phyloP scores from a whole-genome alignment of 108 stramenopile species.

The Fragilaria crotonensis region DNA sequence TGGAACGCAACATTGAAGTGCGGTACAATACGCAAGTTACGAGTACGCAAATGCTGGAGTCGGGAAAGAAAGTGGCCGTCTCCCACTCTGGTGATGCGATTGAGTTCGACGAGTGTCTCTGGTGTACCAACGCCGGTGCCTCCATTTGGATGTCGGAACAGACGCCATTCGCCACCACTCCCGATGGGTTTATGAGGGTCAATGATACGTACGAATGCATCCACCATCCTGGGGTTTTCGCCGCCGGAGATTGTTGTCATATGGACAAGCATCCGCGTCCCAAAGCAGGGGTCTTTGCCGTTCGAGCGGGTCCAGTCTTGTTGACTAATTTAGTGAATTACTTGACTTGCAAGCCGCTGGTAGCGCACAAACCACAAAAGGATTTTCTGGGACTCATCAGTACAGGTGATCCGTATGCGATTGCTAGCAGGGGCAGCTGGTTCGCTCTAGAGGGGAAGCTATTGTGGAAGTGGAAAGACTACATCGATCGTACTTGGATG shows the following conservation, averaged over 20 bases:
- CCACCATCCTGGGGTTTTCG: constrained; percentile 37
- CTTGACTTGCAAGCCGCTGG: constrained; percentile 11
- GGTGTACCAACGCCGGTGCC: constrained; percentile 49
- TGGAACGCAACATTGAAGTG: constrained; percentile 27
- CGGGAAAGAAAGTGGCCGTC: neutral
- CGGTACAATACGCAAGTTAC: constrained; percentile 18
- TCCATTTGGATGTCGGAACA: constrained; percentile 30
- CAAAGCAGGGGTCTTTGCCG: constrained; percentile 72
- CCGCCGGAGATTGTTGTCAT: constrained; percentile 53
- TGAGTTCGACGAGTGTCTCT: constrained; percentile 32
- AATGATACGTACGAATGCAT: constrained; percentile 31
- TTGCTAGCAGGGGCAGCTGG: constrained; percentile 38
- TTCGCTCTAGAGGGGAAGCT: constrained; percentile 41
- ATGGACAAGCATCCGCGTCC: constrained; percentile 51
- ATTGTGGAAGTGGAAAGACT: constrained; percentile 66
- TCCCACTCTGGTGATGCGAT: neutral
- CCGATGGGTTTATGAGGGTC: constrained; percentile 46
- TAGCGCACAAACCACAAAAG: constrained; percentile 13
- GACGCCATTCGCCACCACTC: constrained; percentile 30
- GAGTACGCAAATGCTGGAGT: constrained; percentile 8
- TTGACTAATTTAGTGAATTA: constrained; percentile 28
- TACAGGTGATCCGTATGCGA: constrained; percentile 55
- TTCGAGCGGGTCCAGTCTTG: constrained; percentile 62
- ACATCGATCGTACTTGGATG: constrained; percentile 73
- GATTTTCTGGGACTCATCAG: constrained; percentile 49